phyloP scores from a whole-genome alignment of 2,329 filamentous ascomycete genomes.

The Diaporthe citrichinensis region DNA sequence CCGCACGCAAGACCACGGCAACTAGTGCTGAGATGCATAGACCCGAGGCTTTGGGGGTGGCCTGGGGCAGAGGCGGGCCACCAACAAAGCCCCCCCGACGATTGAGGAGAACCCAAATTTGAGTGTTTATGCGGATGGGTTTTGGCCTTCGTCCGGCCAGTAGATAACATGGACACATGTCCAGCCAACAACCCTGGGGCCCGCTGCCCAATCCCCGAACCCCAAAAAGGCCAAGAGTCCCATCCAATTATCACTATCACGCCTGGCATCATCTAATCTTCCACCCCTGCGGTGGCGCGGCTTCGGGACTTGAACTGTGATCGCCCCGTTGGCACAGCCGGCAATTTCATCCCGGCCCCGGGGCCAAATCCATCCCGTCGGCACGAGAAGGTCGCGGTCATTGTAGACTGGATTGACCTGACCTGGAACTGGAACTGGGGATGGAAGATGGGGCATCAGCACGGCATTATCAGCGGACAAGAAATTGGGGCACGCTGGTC shows the following conservation, averaged over 20 bases:
- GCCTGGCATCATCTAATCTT: conserved; percentile 23
- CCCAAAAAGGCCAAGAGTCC: neutral
- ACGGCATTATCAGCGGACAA: neutral
- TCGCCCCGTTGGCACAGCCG: conserved; percentile 22
- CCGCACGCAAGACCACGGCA: neutral
- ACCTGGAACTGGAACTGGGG: neutral
- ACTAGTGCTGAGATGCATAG: conserved; percentile 2
- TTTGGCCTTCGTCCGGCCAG: conserved; percentile 7
- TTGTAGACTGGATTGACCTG: neutral
- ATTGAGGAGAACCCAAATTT: neutral
- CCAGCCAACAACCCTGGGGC: neutral
- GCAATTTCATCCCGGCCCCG: conserved; percentile 16
- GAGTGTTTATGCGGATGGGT: conserved; percentile 19
- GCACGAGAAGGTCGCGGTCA: conserved; percentile 6
- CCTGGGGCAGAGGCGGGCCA: neutral
- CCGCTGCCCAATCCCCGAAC: neutral
- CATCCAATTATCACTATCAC: neutral
- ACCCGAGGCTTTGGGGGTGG: neutral
- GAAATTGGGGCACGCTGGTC: neutral
- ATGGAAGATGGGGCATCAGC: neutral
- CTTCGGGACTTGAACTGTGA: conserved; percentile 14
- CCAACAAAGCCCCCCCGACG: neutral
- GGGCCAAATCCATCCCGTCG: conserved; percentile 15
- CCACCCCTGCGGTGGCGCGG: conserved; percentile 22
- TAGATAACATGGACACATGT: neutral